phyloP scores from a whole-genome alignment of 2,329 filamentous ascomycete genomes.

The Botrytis medusae region DNA sequence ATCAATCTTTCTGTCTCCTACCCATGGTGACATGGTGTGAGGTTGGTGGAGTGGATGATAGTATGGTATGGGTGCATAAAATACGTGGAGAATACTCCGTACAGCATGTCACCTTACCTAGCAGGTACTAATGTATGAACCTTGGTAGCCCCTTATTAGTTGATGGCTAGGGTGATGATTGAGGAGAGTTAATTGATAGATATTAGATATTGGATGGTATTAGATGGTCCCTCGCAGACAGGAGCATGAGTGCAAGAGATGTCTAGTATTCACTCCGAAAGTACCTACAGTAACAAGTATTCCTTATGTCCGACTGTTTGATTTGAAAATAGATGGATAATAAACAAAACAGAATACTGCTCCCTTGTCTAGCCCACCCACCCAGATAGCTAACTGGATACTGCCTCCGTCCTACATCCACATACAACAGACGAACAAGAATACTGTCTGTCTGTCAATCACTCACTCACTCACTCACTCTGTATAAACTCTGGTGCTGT shows the following conservation, averaged over 20 bases:
- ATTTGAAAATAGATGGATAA: neutral
- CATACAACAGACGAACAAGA: neutral
- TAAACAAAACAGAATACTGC: neutral
- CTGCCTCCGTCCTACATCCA: neutral
- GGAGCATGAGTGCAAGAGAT: neutral
- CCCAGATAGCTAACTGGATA: neutral
- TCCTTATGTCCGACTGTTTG: neutral
- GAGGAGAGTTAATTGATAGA: neutral
- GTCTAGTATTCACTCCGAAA: neutral
- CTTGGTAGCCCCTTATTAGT: conserved; percentile 3
- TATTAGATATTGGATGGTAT: neutral
- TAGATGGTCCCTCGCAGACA: neutral
- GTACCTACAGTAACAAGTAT: neutral
- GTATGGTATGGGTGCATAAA: neutral
- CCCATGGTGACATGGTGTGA: conserved; percentile 6
- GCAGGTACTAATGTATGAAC: conserved; percentile 13
- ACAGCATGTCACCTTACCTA: conserved; percentile 1
- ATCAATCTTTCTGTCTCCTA: neutral
- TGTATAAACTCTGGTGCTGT: neutral
- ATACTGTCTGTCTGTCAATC: neutral
- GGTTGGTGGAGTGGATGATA: neutral
- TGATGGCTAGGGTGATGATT: neutral
- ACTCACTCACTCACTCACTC: neutral
- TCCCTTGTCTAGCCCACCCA: neutral
- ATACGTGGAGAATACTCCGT: conserved; percentile 9